Conservation (phyloP, 345 rosid species). For the Salix suchowensis region DNA sequence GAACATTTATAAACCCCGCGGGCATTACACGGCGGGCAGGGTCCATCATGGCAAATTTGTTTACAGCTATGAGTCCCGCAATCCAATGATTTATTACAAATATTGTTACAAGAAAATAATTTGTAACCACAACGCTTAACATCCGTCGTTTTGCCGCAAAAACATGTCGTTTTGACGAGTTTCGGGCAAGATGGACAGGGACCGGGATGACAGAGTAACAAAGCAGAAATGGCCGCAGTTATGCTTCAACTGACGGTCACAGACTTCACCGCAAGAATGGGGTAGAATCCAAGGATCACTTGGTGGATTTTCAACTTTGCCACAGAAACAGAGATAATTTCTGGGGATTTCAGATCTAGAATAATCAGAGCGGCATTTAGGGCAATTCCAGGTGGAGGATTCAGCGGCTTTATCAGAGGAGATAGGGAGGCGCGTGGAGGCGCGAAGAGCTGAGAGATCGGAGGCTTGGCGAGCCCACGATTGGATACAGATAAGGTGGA, state of each 20-base stretch:
- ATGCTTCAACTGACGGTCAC: conserved; percentile 53
- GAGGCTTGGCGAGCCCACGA: conserved; percentile 86
- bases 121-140: conserved; percentile 74
- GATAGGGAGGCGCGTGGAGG: conserved; percentile 55
- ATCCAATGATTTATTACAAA: conserved; percentile 44
- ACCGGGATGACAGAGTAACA: conserved; percentile 83
- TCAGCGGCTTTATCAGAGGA: conserved; percentile 43
- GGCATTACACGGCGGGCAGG: conserved; percentile 67
- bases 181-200: conserved; percentile 90
- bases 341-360: conserved; percentile 52
- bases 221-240: conserved; percentile 75
- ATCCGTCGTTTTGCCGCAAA: conserved; percentile 55
- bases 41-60: conserved; percentile 60
- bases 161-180: conserved; percentile 53
- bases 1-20: conserved; percentile 49
- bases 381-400: conserved; percentile 71
- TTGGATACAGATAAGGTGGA: conserved; percentile 84
- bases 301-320: conserved; percentile 63
- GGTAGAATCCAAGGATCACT: conserved; percentile 83
- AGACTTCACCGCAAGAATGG: conserved; percentile 87
- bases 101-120: conserved; percentile 52
- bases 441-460: conserved; percentile 65
- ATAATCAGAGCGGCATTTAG: conserved; percentile 74
- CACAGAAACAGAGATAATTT: conserved; percentile 70
- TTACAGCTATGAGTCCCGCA: conserved; percentile 57